Percentiles rank a stretch among this genome's conserved stretches.
phyloP scores from a whole-genome alignment of 1,284 basidiomycete genomes.

The Tilletia indica region DNA sequence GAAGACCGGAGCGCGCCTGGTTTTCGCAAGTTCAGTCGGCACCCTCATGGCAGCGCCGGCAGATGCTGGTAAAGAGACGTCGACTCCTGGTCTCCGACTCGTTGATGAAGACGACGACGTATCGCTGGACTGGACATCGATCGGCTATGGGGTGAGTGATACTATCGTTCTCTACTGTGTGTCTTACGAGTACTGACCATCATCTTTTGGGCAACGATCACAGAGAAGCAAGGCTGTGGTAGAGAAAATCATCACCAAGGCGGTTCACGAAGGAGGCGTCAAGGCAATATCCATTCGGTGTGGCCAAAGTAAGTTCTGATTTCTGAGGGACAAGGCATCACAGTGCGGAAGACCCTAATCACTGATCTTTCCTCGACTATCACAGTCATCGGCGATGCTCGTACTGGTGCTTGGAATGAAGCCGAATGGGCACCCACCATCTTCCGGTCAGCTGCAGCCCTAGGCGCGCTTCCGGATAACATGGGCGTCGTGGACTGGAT shows the following conservation, averaged over 20 bases:
- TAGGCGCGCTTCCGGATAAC: neutral
- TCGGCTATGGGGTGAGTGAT: slow-evolving; percentile 5
- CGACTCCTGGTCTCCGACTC: neutral
- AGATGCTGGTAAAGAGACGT: neutral
- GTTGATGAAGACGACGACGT: neutral
- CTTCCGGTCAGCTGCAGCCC: neutral
- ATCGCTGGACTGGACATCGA: neutral
- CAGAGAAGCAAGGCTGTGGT: slow-evolving; percentile 10
- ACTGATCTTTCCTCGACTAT: neutral
- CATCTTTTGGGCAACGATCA: neutral
- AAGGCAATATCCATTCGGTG: slow-evolving; percentile 1
- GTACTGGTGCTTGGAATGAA: slow-evolving; percentile 4
- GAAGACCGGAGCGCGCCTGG: neutral
- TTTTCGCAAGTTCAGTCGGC: slow-evolving; percentile 8
- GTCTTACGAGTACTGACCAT: neutral
- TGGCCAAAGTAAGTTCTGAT: neutral
- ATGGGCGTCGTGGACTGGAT: slow-evolving; percentile 12
- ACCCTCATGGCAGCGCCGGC: neutral
- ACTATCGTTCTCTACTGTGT: neutral
- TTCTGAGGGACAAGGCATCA: neutral
- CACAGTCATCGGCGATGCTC: slow-evolving; percentile 10
- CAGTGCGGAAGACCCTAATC: neutral
- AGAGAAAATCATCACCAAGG: neutral
- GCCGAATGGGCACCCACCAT: slow-evolving; percentile 2
- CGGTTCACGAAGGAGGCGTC: neutral